Evolutionary conservation across 1,284 basidiomycete species (phyloP).

Genomic region (Sporisorium reilianum): DNA sequence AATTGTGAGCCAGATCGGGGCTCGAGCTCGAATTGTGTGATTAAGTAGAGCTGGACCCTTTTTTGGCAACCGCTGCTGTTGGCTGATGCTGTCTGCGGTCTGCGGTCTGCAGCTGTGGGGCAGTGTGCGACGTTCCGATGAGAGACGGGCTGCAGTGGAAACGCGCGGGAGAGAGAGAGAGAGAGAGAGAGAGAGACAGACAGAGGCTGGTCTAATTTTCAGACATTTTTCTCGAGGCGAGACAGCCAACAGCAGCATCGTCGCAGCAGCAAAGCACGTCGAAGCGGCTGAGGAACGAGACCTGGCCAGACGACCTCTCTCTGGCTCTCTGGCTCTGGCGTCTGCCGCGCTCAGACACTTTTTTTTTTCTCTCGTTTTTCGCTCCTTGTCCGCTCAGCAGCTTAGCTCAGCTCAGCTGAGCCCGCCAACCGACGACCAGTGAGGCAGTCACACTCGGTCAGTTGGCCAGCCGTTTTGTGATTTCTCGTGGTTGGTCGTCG

Average conservation of each 20-base stretch:
- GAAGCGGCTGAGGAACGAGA: neutral
- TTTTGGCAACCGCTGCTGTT: too few species aligned
- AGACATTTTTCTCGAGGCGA: neutral
- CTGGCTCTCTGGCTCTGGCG: neutral
- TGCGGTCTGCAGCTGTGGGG: too few species aligned
- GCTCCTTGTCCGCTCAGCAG: neutral
- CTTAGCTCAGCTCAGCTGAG: constrained; percentile 4
- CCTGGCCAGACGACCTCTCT: constrained; percentile 5
- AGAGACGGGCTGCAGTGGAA: too few species aligned
- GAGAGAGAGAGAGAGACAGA: too few species aligned
- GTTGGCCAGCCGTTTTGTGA: neutral
- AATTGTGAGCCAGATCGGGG: too few species aligned
- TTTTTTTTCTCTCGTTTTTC: neutral
- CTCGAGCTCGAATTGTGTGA: too few species aligned
- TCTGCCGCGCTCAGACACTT: neutral
- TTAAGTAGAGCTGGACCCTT: too few species aligned
- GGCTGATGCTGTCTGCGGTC: too few species aligned
- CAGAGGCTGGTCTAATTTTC: neutral
- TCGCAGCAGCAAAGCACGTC: neutral
- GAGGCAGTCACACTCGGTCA: neutral
- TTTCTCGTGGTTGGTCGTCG: constrained; percentile 9
- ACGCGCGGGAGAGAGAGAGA: too few species aligned
- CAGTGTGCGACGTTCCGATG: neutral
- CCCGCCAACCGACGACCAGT: neutral
- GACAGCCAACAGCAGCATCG: neutral